Conservation (phyloP, 257 asterid species). For the Solanum gracilifrons region DNA sequence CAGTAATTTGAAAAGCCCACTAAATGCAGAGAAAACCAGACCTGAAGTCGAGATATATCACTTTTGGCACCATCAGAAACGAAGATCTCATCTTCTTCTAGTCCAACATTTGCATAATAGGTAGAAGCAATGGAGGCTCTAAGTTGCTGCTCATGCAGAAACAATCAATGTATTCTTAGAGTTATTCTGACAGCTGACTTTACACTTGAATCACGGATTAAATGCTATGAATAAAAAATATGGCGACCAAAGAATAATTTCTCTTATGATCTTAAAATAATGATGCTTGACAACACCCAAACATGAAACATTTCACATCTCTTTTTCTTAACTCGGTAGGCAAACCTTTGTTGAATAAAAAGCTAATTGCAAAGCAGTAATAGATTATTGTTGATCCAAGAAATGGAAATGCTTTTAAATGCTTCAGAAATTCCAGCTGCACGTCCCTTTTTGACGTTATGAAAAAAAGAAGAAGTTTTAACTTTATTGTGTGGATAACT, state of each 20-base stretch:
- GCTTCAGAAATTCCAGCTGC: background rate
- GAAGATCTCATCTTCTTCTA: constrained; percentile 81
- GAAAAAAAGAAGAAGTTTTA: background rate
- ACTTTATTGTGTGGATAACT: background rate
- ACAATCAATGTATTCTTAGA: background rate
- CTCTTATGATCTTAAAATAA: background rate
- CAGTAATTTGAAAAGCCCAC: background rate
- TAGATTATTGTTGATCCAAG: background rate
- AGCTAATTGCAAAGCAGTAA: background rate
- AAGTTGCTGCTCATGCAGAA: constrained; percentile 39
- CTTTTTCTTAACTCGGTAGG: background rate
- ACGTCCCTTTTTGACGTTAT: background rate
- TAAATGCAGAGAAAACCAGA: constrained; percentile 7
- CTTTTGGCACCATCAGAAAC: constrained; percentile 99
- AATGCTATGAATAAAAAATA: background rate
- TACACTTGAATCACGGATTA: background rate
- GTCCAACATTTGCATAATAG: constrained; percentile 71
- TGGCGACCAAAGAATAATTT: background rate
- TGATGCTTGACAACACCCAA: background rate
- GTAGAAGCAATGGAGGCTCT: constrained; percentile 87
- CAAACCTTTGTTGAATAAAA: background rate
- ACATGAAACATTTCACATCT: background rate
- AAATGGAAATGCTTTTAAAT: background rate
- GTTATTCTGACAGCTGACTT: background rate
- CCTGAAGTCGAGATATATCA: constrained; percentile 98